These are phyloP conservation scores for Brassica juncea DNA, from an alignment of 345 rosid genomes.

Conservation along the genomic window DNA sequence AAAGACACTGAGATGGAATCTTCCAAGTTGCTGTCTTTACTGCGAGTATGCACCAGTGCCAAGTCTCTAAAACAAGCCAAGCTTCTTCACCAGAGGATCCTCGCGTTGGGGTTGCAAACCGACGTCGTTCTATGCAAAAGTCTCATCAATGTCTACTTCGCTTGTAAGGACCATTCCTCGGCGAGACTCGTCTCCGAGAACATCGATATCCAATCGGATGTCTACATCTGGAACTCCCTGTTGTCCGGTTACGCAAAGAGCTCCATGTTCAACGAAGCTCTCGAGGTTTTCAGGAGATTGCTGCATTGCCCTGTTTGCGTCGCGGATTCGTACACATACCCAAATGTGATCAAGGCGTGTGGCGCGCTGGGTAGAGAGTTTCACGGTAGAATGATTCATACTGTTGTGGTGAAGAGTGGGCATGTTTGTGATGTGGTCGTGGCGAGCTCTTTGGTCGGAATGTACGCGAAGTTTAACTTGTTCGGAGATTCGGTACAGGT, in stretches of 20 bases:
- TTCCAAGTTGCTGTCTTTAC: conserved; percentile 39
- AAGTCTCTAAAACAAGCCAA: conserved; percentile 46
- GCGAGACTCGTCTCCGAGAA: conserved; percentile 51
- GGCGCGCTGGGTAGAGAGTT: conserved; percentile 51
- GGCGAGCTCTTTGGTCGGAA: conserved; percentile 54
- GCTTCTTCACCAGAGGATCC: conserved; percentile 56
- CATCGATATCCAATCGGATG: conserved; percentile 42
- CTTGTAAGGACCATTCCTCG: conserved; percentile 44
- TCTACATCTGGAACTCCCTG: conserved; percentile 64
- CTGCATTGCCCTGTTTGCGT: conserved; percentile 42
- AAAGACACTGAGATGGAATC: conserved; percentile 38
- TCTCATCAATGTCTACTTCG: conserved; percentile 61
- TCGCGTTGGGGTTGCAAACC: conserved; percentile 49
- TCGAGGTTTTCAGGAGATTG: conserved; percentile 50
- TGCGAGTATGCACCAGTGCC: conserved; percentile 40
- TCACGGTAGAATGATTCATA: conserved; percentile 56
- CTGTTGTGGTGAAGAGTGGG: conserved; percentile 56
- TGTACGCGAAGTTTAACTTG: conserved; percentile 56
- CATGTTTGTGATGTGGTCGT: conserved; percentile 55
- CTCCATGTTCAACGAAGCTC: conserved; percentile 54
- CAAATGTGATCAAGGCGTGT: conserved; percentile 62
- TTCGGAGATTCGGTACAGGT: conserved; percentile 41
- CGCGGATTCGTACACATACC: conserved; percentile 65
- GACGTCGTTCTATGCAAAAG: conserved; percentile 51
- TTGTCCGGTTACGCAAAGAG: conserved; percentile 57